Percentiles rank a stretch among this genome's conserved stretches.
These are phyloP conservation scores for Pseudocercospora cruenta DNA, from an alignment of 2,329 filamentous ascomycete genomes.

Conservation along the genomic window DNA sequence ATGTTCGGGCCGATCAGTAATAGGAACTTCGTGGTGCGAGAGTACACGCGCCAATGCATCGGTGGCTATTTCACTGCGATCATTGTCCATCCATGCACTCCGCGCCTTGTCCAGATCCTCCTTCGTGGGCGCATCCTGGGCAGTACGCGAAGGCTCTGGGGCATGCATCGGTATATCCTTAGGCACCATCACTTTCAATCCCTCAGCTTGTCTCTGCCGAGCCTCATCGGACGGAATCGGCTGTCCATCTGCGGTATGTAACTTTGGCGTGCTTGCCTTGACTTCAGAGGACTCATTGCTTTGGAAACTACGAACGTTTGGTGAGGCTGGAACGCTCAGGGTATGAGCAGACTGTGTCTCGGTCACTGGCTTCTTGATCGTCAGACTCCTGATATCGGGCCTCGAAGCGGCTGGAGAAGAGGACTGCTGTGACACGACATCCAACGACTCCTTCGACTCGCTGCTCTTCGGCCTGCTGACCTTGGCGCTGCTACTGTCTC, in stretches of 20 bases:
- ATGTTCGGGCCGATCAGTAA: constrained; percentile 22
- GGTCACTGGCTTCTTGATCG: constrained; percentile 21
- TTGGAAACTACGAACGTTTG: constrained; percentile 22
- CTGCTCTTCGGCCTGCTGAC: constrained; percentile 34
- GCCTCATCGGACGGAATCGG: constrained; percentile 21
- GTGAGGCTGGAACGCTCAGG: constrained; percentile 29
- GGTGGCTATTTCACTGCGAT: constrained; percentile 34
- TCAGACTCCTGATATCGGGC: constrained; percentile 11
- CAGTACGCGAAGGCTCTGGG: constrained; percentile 8
- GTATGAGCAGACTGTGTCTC: constrained; percentile 27
- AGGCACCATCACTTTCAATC: not conserved
- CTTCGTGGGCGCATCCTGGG: constrained; percentile 22
- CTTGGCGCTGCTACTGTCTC: constrained; percentile 21
- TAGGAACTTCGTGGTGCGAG: constrained; percentile 33
- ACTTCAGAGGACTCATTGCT: constrained; percentile 17
- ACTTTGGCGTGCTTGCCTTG: constrained; percentile 18
- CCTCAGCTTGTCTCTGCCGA: constrained; percentile 11
- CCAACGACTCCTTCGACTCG: constrained; percentile 29
- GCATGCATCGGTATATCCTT: not conserved
- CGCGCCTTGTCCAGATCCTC: constrained; percentile 33
- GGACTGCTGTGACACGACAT: constrained; percentile 27
- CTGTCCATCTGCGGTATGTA: constrained; percentile 25
- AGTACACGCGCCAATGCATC: constrained; percentile 37
- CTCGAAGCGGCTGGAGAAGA: constrained; percentile 25
- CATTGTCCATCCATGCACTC: constrained; percentile 32